These are phyloP conservation scores for Beauveria brongniartii DNA, from an alignment of 2,329 filamentous ascomycete species.

Conservation along the genomic window DNA sequence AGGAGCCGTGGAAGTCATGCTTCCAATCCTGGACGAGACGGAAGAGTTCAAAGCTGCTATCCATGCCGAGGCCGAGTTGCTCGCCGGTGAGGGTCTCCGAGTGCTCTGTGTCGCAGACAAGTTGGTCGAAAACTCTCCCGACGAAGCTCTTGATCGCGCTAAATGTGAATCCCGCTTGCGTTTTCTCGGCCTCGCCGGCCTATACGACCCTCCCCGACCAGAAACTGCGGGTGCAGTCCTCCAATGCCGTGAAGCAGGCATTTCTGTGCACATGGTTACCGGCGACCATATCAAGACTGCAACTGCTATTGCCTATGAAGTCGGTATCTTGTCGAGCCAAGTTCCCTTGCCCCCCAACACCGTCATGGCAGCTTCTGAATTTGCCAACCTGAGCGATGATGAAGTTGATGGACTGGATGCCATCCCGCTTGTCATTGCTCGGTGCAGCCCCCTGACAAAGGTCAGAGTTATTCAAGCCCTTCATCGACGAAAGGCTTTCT, in stretches of 20 bases:
- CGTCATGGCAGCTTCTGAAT: slow-evolving; percentile 55
- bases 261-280: slow-evolving; percentile 62
- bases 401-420: slow-evolving; percentile 54
- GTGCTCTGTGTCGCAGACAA: slow-evolving; percentile 59
- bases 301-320: slow-evolving; percentile 56
- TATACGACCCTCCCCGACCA: slow-evolving; percentile 63
- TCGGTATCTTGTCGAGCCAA: slow-evolving; percentile 46
- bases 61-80: slow-evolving; percentile 40
- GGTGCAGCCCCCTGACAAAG: slow-evolving; percentile 63
- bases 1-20: slow-evolving; percentile 49
- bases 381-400: slow-evolving; percentile 53
- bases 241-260: slow-evolving; percentile 52
- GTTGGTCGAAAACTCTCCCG: slow-evolving; percentile 27
- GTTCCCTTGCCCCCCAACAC: slow-evolving; percentile 30
- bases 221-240: slow-evolving; percentile 56
- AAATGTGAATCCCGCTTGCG: slow-evolving; percentile 48
- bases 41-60: slow-evolving; percentile 39
- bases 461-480: slow-evolving; percentile 71
- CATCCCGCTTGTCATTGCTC: slow-evolving; percentile 59
- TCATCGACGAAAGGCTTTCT: slow-evolving; percentile 58
- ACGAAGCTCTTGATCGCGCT: slow-evolving; percentile 39
- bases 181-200: slow-evolving; percentile 62
- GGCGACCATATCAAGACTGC: slow-evolving; percentile 63
- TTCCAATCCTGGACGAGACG: slow-evolving; percentile 42
- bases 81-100: slow-evolving; percentile 57